A percentile compares a stretch with the other conserved stretches of the same genome.
Conservation (phyloP, 176 grass and related monocot species). For the Tillandsia fasciculata region DNA sequence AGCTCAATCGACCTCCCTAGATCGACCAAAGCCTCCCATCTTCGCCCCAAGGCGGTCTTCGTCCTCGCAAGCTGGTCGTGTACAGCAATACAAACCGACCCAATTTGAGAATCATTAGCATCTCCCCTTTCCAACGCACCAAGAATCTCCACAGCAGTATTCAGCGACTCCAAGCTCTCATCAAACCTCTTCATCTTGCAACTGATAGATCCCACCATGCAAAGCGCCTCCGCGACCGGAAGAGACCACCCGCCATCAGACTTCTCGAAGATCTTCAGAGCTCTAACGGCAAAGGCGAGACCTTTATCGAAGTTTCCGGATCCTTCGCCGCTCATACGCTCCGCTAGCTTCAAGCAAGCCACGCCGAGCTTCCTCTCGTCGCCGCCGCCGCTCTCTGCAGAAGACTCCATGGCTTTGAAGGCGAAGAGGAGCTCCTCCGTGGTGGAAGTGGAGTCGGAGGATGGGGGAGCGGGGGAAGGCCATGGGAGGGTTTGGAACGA, state of each 20-base stretch:
- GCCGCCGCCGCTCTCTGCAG: constrained; percentile 7
- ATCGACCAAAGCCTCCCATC: constrained; percentile 44
- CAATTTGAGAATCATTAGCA: constrained; percentile 17
- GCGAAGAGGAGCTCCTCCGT: constrained; percentile 2
- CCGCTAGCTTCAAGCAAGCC: constrained; percentile 28
- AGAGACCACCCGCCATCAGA: constrained; percentile 62
- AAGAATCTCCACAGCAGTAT: constrained; percentile 44
- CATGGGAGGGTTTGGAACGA: not conserved
- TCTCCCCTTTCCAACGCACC: constrained; percentile 19
- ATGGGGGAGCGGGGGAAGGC: not conserved
- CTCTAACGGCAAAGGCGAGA: constrained; percentile 43
- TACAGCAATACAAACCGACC: constrained; percentile 26
- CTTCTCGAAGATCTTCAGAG: constrained; percentile 41
- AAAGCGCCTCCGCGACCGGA: constrained; percentile 46
- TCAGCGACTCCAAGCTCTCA: constrained; percentile 62
- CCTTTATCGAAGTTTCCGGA: constrained; percentile 30
- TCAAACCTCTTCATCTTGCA: constrained; percentile 27
- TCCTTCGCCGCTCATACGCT: constrained; percentile 26
- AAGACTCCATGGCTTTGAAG: constrained; percentile 17
- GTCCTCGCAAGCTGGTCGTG: constrained; percentile 48
- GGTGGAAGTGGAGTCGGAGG: constrained; percentile 17
- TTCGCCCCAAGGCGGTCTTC: constrained; percentile 40
- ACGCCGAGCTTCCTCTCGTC: constrained; percentile 20
- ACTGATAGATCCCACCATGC: constrained; percentile 43
- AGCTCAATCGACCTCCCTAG: constrained; percentile 34